Evolutionary conservation across 73 alveolate genomes (phyloP), one percentile per base, ranked within the genome.

Genomic region (Paramecium sonneborni): DNA sequence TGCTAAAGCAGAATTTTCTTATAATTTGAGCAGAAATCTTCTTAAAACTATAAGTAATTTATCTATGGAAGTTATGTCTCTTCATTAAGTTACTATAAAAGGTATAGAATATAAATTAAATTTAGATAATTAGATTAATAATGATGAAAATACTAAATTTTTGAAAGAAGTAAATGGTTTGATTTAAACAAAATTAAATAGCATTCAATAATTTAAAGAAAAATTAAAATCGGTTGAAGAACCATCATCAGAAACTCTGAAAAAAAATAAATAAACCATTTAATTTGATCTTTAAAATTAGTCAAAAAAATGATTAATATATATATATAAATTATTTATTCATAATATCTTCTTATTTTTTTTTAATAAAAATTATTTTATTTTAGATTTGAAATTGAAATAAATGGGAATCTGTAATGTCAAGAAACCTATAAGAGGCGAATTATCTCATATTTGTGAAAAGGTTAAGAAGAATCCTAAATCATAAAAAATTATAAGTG

Each of bases 11-110:
- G 87, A 74, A 38, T 74, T 74, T 11, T 74, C 87, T 12, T 74
- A 74, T 6, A 74, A 39, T 74, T 35, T 74, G 57, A 74, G 87
- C 37, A 34, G 87, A 39, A 74, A 74, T 39, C 57, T 74, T 21
- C 26, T 74, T 3, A 74, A 74, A 74, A 74, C 87, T n/a, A 74
- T 74, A 1, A 37, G 67, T 20, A 74, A 74, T 39, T 74, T 74
- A 74, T 74, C 87, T 14, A 74, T 74, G 87, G 87, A 74, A 39
- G 87, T 74, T 1, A 74, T 74, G 87, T 74, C 87, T 14, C 58
- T 74, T 15, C 56, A 34, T 39, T n/a, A 74, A 74, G 87, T 74
- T 28, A 74, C 87, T 14, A 74, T 74, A 12, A 74, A 39, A 74
- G 87, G 87, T 74, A 74, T 15, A 1, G 6, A 67, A 2, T 6